phyloP scores from a whole-genome alignment of 2,329 filamentous ascomycete genomes.

The Ophiostoma tasmaniense region DNA sequence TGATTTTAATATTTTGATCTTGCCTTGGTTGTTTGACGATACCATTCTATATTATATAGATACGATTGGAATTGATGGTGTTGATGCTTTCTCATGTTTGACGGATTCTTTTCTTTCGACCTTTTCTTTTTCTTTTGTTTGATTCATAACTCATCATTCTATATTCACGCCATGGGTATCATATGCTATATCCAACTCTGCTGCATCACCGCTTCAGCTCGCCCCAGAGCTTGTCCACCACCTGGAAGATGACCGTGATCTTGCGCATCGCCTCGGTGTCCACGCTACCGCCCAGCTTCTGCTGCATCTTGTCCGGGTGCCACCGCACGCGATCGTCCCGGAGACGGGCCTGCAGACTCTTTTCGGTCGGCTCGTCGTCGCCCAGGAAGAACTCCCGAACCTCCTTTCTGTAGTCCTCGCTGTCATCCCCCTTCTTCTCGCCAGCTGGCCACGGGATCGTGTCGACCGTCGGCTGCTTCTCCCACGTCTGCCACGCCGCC shows the following conservation, averaged over 20 bases:
- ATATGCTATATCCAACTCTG: not conserved
- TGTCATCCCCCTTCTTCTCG: too few relatives aligned
- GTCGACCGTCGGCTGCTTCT: slow-evolving; percentile 26
- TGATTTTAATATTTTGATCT: not conserved
- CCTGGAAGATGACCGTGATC: slow-evolving; percentile 87
- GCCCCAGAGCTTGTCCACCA: slow-evolving; percentile 73
- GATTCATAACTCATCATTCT: not conserved
- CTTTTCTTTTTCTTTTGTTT: not conserved
- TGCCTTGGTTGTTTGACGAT: not conserved
- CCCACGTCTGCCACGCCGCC: slow-evolving; percentile 52
- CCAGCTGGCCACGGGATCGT: slow-evolving; percentile 67
- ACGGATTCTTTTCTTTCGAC: not conserved
- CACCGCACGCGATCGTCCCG: slow-evolving; percentile 84
- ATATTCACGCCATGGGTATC: not conserved
- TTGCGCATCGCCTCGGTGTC: slow-evolving; percentile 63
- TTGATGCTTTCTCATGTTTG: not conserved
- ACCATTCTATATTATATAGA: slow-evolving; percentile 1
- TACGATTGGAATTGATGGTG: not conserved
- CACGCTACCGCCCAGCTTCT: slow-evolving; percentile 64
- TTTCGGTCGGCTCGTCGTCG: slow-evolving; percentile 33
- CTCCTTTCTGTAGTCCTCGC: slow-evolving; percentile 35
- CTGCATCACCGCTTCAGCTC: slow-evolving; percentile 31
- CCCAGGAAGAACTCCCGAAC: slow-evolving; percentile 60
- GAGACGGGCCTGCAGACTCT: slow-evolving; percentile 43
- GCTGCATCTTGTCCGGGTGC: slow-evolving; percentile 98